These are phyloP conservation scores for Sporodiniella umbellata DNA, from an alignment of 371 early-diverging fungal genomes.

Conservation along the genomic window DNA sequence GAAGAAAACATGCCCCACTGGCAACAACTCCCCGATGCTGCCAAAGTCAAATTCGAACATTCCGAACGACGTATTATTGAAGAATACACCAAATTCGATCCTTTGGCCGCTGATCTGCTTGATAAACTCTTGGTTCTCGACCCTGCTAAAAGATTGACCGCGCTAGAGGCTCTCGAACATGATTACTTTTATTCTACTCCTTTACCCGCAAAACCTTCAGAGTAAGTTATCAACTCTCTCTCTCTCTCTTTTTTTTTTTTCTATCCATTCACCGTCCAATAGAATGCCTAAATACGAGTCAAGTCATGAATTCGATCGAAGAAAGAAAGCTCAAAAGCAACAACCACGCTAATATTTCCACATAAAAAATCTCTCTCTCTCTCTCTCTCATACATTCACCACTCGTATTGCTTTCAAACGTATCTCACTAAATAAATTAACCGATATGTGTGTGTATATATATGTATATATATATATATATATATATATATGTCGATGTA, in stretches of 20 bases:
- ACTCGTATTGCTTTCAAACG: no score
- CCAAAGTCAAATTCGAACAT: constrained; percentile 39
- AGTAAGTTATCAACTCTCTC: constrained; percentile 31
- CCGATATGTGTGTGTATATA: no score
- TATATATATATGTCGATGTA: no score
- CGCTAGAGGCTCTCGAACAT: constrained; percentile 75
- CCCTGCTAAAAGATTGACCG: constrained; percentile 73
- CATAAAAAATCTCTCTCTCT: no score
- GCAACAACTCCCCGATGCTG: constrained; percentile 61
- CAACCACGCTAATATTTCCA: background rate
- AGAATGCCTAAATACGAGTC: constrained; percentile 62
- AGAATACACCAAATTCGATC: constrained; percentile 50
- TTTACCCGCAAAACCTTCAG: constrained; percentile 55
- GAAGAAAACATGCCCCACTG: constrained; percentile 70
- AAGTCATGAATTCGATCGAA: constrained; percentile 51
- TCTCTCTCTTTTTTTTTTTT: background rate
- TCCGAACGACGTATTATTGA: constrained; percentile 53
- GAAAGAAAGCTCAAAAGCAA: constrained; percentile 10
- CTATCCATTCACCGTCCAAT: no score
- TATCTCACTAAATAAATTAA: no score
- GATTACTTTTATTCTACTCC: constrained; percentile 63
- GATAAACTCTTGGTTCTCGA: constrained; percentile 73
- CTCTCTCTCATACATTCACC: no score
- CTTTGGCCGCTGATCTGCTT: constrained; percentile 68
- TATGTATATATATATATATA: no score